Conservation (phyloP, 2,329 filamentous ascomycete genomes). For the Penicillium sp. region DNA sequence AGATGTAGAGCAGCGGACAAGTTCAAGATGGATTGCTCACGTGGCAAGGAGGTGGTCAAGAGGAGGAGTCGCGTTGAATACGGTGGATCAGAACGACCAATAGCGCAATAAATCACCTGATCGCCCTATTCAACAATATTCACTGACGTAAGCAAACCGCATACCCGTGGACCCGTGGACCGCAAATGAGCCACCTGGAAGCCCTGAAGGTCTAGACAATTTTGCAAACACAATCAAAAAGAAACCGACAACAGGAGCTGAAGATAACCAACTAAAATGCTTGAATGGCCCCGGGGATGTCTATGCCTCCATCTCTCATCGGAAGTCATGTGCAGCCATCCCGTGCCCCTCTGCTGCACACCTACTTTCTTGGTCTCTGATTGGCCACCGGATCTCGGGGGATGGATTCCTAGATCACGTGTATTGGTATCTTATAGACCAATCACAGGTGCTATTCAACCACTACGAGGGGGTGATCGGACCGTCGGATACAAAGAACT, state of each 20-base stretch:
- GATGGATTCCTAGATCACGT: conserved; percentile 33
- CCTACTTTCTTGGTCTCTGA: conserved; percentile 18
- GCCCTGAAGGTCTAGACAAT: conserved; percentile 1
- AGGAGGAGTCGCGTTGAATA: conserved; percentile 22
- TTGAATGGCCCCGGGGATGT: conserved; percentile 13
- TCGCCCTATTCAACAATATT: conserved; percentile 2
- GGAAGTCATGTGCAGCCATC: conserved; percentile 40
- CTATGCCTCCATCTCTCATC: conserved; percentile 9
- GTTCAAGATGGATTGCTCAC: conserved; percentile 43
- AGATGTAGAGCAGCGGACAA: conserved; percentile 32
- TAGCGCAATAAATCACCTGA: conserved; percentile 38
- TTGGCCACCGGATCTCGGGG: conserved; percentile 28
- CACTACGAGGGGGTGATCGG: conserved; percentile 1
- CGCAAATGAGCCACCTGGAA: not conserved
- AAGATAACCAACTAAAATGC: conserved; percentile 14
- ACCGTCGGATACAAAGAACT: conserved; percentile 7
- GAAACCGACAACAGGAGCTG: conserved; percentile 1
- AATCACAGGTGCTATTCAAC: conserved; percentile 8
- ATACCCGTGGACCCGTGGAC: not conserved
- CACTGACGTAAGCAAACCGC: conserved; percentile 1
- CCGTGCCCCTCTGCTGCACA: conserved; percentile 38
- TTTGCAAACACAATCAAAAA: not conserved
- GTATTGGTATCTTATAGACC: conserved; percentile 9
- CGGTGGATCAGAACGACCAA: conserved; percentile 25
- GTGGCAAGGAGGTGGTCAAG: conserved; percentile 36